Percentiles rank a stretch among this genome's conserved stretches.
Conservation (phyloP, 2,329 filamentous ascomycete species). For the Fusarium paranaense region DNA sequence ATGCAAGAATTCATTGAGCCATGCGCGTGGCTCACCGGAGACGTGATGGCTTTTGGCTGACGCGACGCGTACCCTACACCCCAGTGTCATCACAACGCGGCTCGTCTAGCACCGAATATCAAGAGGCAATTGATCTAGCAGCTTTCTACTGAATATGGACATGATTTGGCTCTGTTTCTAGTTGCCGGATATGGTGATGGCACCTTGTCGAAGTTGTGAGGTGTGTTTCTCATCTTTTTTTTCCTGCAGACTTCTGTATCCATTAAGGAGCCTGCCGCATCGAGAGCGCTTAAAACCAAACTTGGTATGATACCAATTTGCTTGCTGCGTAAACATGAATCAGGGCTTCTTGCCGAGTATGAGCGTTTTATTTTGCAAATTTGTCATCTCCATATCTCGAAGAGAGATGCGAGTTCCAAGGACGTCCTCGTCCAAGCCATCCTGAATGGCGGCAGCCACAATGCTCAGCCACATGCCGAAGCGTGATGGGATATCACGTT, state of each 20-base stretch:
- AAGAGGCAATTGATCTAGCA: neutral
- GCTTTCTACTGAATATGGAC: neutral
- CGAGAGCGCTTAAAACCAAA: too few relatives aligned
- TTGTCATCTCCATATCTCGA: neutral
- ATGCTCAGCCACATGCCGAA: neutral
- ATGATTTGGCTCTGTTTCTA: neutral
- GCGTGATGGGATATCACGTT: neutral
- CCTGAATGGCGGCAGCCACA: neutral
- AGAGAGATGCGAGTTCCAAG: neutral
- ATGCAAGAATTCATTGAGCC: too few relatives aligned
- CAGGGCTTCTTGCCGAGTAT: neutral
- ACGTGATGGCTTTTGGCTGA: neutral
- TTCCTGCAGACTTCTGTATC: too few relatives aligned
- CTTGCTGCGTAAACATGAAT: neutral
- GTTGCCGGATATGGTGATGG: neutral
- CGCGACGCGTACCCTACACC: neutral
- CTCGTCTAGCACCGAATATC: neutral
- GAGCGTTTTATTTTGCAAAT: neutral
- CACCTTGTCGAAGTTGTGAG: neutral
- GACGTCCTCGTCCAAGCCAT: neutral
- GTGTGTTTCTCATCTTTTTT: neutral
- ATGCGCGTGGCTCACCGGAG: neutral
- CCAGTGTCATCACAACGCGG: neutral
- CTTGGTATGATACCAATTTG: neutral
- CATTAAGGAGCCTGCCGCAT: neutral